phyloP scores from a whole-genome alignment of 768 basidiomycete species.

The Tephrocybe sp. region DNA sequence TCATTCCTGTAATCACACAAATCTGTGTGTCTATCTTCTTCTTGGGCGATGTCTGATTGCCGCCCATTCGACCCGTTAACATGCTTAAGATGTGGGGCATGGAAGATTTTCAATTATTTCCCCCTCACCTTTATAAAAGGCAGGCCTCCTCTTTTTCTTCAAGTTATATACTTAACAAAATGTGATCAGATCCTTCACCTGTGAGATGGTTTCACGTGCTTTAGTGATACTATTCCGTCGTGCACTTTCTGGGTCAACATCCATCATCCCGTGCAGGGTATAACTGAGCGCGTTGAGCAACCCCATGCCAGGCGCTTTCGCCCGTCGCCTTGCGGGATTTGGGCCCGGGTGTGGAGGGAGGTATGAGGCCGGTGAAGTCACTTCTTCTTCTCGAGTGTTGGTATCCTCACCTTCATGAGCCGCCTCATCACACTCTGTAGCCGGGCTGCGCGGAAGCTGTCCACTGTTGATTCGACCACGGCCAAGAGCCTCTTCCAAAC shows the following conservation, averaged over 20 bases:
- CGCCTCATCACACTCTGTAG: constrained; percentile 25
- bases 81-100: no score
- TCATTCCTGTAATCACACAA: no score
- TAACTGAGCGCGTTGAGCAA: constrained; percentile 90
- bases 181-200: constrained; percentile 49
- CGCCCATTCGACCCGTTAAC: no score
- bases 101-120: no score
- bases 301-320: constrained; percentile 77
- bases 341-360: constrained; percentile 82
- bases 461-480: constrained; percentile 42
- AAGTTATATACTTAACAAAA: constrained; percentile 49
- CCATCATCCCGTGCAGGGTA: constrained; percentile 97
- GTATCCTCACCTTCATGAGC: constrained; percentile 23
- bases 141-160: no score
- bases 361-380: constrained; percentile 45
- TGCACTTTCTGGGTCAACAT: constrained; percentile 96
- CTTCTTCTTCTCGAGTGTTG: constrained; percentile 33
- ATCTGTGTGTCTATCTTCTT: no score
- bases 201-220: constrained; percentile 92
- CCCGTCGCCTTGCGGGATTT: constrained; percentile 56
- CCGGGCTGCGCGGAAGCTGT: constrained; percentile 21
- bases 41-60: no score
- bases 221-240: constrained; percentile 91
- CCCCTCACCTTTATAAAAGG: no score
- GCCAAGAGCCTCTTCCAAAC: constrained; percentile 86